A percentile compares a stretch with the other conserved stretches of the same genome.
phyloP scores from a whole-genome alignment of 805 yeast species.

The Candida morakotiae region DNA sequence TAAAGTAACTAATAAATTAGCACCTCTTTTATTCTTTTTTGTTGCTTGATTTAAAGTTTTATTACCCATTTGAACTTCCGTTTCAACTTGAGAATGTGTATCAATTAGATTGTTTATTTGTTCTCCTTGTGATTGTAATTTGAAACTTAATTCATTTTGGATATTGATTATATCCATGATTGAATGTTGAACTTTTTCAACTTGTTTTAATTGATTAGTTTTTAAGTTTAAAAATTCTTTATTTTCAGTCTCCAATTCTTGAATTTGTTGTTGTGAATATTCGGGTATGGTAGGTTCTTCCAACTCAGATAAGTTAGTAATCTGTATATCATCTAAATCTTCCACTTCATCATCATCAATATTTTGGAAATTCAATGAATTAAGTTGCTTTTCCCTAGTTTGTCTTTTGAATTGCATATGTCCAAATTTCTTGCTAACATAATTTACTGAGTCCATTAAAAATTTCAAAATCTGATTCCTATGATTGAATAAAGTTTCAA shows the following conservation, averaged over 20 bases:
- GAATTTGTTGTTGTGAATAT: conserved; percentile 53
- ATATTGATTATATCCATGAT: conserved; percentile 71
- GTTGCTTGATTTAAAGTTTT: conserved; percentile 65
- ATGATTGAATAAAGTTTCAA: conserved; percentile 37
- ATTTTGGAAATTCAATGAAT: conserved; percentile 37
- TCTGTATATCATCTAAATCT: conserved; percentile 6
- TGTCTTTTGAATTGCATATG: conserved; percentile 47
- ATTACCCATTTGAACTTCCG: conserved; percentile 70
- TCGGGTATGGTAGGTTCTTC: not conserved
- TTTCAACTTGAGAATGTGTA: conserved; percentile 61
- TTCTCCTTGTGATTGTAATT: conserved; percentile 68
- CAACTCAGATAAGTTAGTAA: not conserved
- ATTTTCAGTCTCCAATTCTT: conserved; percentile 56
- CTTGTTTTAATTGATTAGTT: conserved; percentile 56
- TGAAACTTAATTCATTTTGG: conserved; percentile 71
- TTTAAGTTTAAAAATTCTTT: conserved; percentile 51
- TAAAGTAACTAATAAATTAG: conserved; percentile 32
- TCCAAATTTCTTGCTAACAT: conserved; percentile 43
- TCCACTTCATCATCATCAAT: conserved; percentile 30
- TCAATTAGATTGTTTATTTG: conserved; percentile 60
- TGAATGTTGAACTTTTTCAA: conserved; percentile 55
- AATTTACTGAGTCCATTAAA: conserved; percentile 40
- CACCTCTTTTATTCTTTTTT: conserved; percentile 49
- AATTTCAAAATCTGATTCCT: conserved; percentile 48
- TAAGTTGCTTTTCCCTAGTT: conserved; percentile 34